A percentile compares a stretch with the other conserved stretches of the same genome.
phyloP scores from a whole-genome alignment of 2,329 filamentous ascomycete species.

The Beauveria brongniartii region DNA sequence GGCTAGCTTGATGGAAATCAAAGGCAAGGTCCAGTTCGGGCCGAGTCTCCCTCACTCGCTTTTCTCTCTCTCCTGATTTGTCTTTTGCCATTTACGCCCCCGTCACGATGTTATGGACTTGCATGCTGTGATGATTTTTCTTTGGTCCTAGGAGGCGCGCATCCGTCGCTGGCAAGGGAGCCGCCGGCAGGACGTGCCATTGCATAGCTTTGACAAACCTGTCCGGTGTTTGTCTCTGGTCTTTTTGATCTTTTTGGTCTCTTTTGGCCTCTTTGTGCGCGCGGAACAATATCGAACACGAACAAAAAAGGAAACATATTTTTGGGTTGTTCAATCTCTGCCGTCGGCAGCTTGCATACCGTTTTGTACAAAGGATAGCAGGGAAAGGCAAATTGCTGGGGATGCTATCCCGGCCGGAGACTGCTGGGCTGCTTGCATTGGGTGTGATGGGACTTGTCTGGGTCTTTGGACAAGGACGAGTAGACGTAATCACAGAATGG shows the following conservation, averaged over 20 bases:
- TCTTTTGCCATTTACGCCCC: conserved; percentile 16
- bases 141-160: neutral
- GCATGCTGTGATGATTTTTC: conserved; percentile 14
- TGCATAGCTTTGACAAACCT: neutral
- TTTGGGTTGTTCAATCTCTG: conserved; percentile 6
- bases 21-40: neutral
- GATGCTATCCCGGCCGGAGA: neutral
- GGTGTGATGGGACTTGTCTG: neutral
- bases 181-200: neutral
- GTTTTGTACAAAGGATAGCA: neutral
- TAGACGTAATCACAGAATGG: neutral
- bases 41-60: neutral
- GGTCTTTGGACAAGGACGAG: neutral
- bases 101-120: conserved; percentile 18
- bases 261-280: neutral
- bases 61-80: conserved; percentile 11
- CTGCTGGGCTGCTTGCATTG: neutral
- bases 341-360: neutral
- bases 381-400: neutral
- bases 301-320: neutral
- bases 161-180: neutral
- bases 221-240: conserved; percentile 3
- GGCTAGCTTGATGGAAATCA: neutral
- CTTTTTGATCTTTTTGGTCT: neutral
- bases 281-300: neutral